These are phyloP conservation scores for Tetrapisispora pingtungensis DNA, from an alignment of 805 yeast species.

Conservation along the genomic window DNA sequence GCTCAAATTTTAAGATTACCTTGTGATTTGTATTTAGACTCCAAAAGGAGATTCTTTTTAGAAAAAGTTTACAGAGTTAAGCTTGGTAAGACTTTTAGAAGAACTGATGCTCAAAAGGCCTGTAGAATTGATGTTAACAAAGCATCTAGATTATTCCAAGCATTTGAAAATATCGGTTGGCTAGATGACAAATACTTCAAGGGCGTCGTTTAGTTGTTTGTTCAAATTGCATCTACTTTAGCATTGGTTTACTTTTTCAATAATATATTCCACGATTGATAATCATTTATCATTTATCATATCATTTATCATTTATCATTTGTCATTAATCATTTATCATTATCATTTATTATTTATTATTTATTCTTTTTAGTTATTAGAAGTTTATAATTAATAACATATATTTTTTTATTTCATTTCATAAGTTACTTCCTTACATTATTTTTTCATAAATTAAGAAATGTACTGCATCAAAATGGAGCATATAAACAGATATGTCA, in stretches of 20 bases:
- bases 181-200: slow-evolving; percentile 43
- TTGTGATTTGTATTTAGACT: slow-evolving; percentile 69
- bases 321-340: background rate
- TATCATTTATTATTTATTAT: background rate
- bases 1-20: slow-evolving; percentile 89
- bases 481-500: too few relatives aligned
- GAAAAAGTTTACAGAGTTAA: slow-evolving; percentile 77
- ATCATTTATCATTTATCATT: background rate
- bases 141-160: slow-evolving; percentile 82
- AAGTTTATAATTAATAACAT: background rate
- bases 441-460: too few relatives aligned
- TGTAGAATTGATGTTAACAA: slow-evolving; percentile 95
- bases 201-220: background rate
- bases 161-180: slow-evolving; percentile 90
- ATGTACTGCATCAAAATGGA: too few relatives aligned
- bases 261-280: background rate
- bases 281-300: background rate
- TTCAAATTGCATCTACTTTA: too few relatives aligned
- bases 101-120: slow-evolving; percentile 97
- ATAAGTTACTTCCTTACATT: too few relatives aligned
- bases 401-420: too few relatives aligned
- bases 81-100: slow-evolving; percentile 69
- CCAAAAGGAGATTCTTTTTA: slow-evolving; percentile 74
- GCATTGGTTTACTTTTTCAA: background rate
- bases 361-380: background rate